Percentiles rank a stretch among this genome's conserved stretches.
phyloP scores from a whole-genome alignment of 2,329 filamentous ascomycete genomes.

The Ophiocordyceps camponoti-floridani region DNA sequence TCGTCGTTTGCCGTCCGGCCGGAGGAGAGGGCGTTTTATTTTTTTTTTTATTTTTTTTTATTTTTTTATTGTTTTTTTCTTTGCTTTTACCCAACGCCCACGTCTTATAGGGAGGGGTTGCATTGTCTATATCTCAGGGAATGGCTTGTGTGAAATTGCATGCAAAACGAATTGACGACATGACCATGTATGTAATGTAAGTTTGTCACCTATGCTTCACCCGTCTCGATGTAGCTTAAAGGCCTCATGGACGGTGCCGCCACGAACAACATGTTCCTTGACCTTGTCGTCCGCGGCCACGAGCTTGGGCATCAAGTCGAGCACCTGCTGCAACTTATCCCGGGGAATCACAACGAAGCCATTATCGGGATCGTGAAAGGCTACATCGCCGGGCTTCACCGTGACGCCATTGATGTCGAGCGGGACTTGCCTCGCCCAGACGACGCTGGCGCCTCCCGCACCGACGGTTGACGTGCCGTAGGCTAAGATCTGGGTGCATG shows the following conservation, averaged over 20 bases:
- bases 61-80: not conserved
- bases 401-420: slow-evolving; percentile 23
- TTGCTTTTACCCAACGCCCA: too few relatives aligned
- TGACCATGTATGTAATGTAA: slow-evolving; percentile 3
- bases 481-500: slow-evolving; percentile 29
- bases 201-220: not conserved
- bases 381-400: slow-evolving; percentile 41
- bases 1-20: too few relatives aligned
- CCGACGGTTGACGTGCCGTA: slow-evolving; percentile 39
- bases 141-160: slow-evolving; percentile 13
- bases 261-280: slow-evolving; percentile 44
- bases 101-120: slow-evolving; percentile 7
- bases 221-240: slow-evolving; percentile 38
- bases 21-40: not conserved
- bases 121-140: slow-evolving; percentile 8
- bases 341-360: slow-evolving; percentile 51
- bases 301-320: slow-evolving; percentile 38
- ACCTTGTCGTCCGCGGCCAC: slow-evolving; percentile 37
- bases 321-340: slow-evolving; percentile 37
- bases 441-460: slow-evolving; percentile 34
- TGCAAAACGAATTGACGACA: slow-evolving; percentile 20
- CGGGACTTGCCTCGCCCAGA: slow-evolving; percentile 32
- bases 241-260: slow-evolving; percentile 45
- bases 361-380: slow-evolving; percentile 52
- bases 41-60: not conserved